Base-by-base conservation (phyloP, 1,139 yeast species). In the Lodderomyces elongisporus region DNA sequence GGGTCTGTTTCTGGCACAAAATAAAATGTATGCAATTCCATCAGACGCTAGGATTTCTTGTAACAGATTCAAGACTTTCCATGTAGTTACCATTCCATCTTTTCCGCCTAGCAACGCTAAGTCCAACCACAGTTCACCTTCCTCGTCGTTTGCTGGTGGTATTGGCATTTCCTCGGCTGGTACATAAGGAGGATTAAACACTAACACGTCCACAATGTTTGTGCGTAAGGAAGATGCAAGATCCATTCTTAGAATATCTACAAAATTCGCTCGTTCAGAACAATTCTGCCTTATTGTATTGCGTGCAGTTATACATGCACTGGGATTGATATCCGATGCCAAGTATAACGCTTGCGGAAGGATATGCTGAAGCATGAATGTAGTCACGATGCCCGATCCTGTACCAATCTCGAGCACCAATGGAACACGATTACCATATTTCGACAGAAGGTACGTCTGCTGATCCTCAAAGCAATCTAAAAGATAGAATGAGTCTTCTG, bases 161-260 rank as follows among this genome's bases (percentile, higher is more conserved):
- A 43, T 46, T 0, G 81, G 81, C 1, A 74, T 72, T 3, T 59
- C 62, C 37, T 77, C 85, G 3, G 91, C 85, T 0, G 98, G 97
- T 1, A 91, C 98, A 52, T 91, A 91, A 0, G 98, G 98, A 2
- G 98, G 97, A 49, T 91, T 91, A 59, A 89, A 91, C 1, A 91
- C 66, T 16, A 91, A 59, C 2, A 88, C 41, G 49, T 91, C 97
- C 1, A 87, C 67, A 2, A 59, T 35, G 1, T 63, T 45, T 0
- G 51, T 50, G n/a, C 72, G 52, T 7, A 88, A 41, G 2, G 73
- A 66, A 2, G 67, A 47, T 0, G 82, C 70, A 25, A 88, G 58
- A 48, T 73, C 73, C 58, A 77, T 70, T 42, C 82, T 81, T 3
- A 82, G 44, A 0, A 74, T 54, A 32, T 85, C 95, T 17, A 81